Base-by-base conservation (phyloP, 306 rosid genomes). In the Prunus armeniaca region DNA sequence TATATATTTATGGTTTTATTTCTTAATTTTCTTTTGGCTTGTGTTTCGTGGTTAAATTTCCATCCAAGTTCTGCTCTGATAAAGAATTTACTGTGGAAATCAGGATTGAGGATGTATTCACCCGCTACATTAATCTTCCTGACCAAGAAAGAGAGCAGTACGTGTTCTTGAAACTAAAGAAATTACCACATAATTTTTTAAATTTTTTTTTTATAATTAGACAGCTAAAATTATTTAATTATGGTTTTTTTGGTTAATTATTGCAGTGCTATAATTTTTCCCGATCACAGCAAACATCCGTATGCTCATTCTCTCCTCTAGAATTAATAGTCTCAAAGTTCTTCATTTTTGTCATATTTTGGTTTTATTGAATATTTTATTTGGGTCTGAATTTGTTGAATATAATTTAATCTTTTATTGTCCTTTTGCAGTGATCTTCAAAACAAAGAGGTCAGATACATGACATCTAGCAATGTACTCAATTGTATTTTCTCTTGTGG, bases 31-130 rank as follows among this genome's bases (percentile, higher is more conserved):
- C 14, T 25, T 22, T 25, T 12, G 17, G 19, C 41, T 38, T n/a
- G 5, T n/a, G 17, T 45, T 60, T 15, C 25, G 24, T 24, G 3
- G 15, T 60, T 20, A 12, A 14, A 58, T 60, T 49, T 62, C 14
- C 49, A 57, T 57, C 5, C 45, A 30, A 63, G 9, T 7, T 63
- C 67, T 28, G 67, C 17, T 63, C 45, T 63, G 22, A 54, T 70
- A 51, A 56, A 32, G 3, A 15, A 32, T 17, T 34, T 73, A 5
- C 51, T 75, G 14, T 79, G 67, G 8, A 81, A 45, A 58, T 68
- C 88, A 93, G 98, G 87, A 91, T 93, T 32, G 98, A 93, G 68
- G 98, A 93, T 67, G 98, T 93, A 38, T 84, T 93, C 25, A 87
- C 89, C 61, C 98, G 97, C 47, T 93, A 80, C 77, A 87, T 93